Conservation (phyloP, 148 eudicot genomes). For the Hydrangea macrophylla region DNA sequence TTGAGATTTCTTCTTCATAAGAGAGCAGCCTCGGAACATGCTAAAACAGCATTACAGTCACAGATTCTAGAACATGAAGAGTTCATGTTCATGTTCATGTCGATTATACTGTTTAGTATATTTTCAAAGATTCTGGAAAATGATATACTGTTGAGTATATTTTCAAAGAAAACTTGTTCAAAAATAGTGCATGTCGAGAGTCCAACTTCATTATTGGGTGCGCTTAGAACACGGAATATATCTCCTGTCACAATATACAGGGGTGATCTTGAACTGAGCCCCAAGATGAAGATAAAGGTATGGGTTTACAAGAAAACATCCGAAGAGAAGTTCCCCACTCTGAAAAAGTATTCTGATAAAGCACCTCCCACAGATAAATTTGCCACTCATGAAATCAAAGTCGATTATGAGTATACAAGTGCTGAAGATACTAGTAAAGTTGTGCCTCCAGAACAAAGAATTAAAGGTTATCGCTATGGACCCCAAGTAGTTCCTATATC, state of each 20-base stretch:
- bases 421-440: constrained; percentile 54
- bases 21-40: too few species aligned
- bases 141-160: constrained; percentile 57
- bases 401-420: constrained; percentile 84
- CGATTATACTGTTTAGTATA: too few species aligned
- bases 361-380: constrained; percentile 90
- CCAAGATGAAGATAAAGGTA: constrained; percentile 82
- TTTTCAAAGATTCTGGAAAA: constrained; percentile 63
- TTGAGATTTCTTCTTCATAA: too few species aligned
- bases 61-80: too few species aligned
- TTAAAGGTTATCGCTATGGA: constrained; percentile 94
- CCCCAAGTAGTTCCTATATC: constrained; percentile 97
- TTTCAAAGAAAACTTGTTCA: constrained; percentile 58
- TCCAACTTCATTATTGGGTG: constrained; percentile 79
- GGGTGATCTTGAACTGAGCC: constrained; percentile 85
- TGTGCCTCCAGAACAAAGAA: constrained; percentile 95
- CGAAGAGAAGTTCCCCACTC: constrained; percentile 86
- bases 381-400: constrained; percentile 93
- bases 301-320: constrained; percentile 99
- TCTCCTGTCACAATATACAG: constrained; percentile 88
- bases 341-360: constrained; percentile 94
- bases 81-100: too few species aligned
- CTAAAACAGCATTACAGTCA: too few species aligned
- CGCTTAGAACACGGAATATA: constrained; percentile 83
- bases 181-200: constrained; percentile 72